Evolutionary conservation across 306 rosid species (phyloP).

Genomic region (Spatholobus suberectus): DNA sequence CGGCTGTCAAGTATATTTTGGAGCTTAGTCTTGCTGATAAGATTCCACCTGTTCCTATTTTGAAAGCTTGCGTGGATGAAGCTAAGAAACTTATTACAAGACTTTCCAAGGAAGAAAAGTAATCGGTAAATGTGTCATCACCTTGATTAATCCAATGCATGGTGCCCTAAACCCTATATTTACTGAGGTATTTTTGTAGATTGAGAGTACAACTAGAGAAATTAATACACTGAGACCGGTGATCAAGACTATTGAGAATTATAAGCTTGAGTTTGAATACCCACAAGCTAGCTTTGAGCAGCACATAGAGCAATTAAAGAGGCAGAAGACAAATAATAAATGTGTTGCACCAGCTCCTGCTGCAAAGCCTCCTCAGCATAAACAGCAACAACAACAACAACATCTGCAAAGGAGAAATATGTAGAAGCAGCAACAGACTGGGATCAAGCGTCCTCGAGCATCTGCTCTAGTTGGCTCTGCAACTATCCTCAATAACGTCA

Average conservation of each 20-base stretch:
- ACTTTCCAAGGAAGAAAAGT: conserved; percentile 61
- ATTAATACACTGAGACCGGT: conserved; percentile 63
- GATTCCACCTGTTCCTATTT: conserved; percentile 73
- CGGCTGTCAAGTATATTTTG: conserved; percentile 71
- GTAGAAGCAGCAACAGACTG: conserved; percentile 42
- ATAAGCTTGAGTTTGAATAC: conserved; percentile 70
- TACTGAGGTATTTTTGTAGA: conserved; percentile 54
- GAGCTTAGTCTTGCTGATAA: conserved; percentile 70
- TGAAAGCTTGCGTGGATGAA: conserved; percentile 66
- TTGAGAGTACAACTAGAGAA: conserved; percentile 69
- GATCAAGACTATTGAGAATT: conserved; percentile 61
- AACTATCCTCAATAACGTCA: conserved; percentile 38
- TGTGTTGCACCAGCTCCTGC: conserved; percentile 48
- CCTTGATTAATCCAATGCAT: conserved; percentile 27
- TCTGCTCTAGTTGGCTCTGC: conserved; percentile 49
- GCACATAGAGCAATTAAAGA: conserved; percentile 66
- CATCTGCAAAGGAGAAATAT: conserved; percentile 33
- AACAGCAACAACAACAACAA: conserved; percentile 33
- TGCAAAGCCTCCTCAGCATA: conserved; percentile 46
- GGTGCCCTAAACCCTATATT: conserved; percentile 35
- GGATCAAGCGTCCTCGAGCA: conserved; percentile 58
- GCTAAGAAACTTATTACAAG: conserved; percentile 56
- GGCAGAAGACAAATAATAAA: conserved; percentile 51
- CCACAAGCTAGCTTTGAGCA: conserved; percentile 62
- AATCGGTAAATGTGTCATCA: conserved; percentile 56